Percentiles rank a stretch among this genome's conserved stretches.
These are phyloP conservation scores for Eruca vesicaria DNA, from an alignment of 441 rosid species.

Conservation along the genomic window DNA sequence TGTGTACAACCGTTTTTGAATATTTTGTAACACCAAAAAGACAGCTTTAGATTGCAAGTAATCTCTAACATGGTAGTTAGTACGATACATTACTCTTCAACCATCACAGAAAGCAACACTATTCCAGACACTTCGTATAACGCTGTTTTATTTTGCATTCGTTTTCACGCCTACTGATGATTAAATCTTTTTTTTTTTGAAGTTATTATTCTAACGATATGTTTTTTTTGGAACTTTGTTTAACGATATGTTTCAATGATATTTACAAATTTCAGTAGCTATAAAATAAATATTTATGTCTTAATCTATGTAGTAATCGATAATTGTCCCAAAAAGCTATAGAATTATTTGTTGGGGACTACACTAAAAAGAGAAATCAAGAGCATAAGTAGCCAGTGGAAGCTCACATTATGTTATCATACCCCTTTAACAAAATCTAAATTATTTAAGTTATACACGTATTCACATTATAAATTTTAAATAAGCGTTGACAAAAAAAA, in stretches of 20 bases:
- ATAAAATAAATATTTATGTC: neutral
- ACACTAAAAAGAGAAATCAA: neutral
- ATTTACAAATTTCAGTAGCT: neutral
- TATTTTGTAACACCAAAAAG: constrained; percentile 17
- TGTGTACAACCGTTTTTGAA: constrained; percentile 24
- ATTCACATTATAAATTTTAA: neutral
- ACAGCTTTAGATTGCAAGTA: constrained; percentile 25
- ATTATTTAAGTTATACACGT: neutral
- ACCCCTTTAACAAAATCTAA: neutral
- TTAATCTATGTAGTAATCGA: neutral
- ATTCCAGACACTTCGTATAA: neutral
- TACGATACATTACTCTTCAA: constrained; percentile 17
- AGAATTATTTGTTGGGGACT: neutral
- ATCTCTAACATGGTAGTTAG: neutral
- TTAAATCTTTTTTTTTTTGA: neutral
- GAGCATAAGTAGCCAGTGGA: neutral
- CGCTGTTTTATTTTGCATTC: neutral
- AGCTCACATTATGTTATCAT: neutral
- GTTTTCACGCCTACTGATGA: neutral
- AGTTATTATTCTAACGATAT: neutral
- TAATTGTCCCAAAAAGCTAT: neutral
- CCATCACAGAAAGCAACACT: constrained; percentile 29
- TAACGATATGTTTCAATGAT: neutral
- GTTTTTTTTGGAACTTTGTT: no score
- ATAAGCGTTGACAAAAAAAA: neutral